Percentiles rank a stretch among this genome's conserved stretches.
These are phyloP conservation scores for Hanseniaspora mollemarum DNA, from an alignment of 805 yeast species.

Conservation along the genomic window DNA sequence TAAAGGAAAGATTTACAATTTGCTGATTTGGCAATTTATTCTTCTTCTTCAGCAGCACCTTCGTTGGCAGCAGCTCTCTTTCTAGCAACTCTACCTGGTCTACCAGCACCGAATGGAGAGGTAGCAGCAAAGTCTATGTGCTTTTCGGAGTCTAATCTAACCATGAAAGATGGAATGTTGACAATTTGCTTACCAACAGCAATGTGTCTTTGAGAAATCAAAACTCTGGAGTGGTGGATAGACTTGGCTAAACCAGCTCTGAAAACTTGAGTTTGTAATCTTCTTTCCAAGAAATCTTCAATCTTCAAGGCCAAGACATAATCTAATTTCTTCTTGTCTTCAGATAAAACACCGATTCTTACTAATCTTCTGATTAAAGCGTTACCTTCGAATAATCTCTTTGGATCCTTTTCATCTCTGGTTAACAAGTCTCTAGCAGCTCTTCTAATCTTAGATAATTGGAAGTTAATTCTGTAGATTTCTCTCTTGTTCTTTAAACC, in stretches of 20 bases:
- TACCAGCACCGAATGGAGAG: conserved; percentile 99
- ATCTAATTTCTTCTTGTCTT: conserved; percentile 99
- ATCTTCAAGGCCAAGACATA: conserved; percentile 95
- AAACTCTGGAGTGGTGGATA: conserved; percentile 98
- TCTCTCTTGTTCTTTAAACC: conserved; percentile 99
- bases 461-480: conserved; percentile 98
- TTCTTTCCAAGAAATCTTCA: conserved; percentile 99
- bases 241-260: conserved; percentile 99
- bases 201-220: conserved; percentile 97
- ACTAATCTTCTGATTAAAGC: conserved; percentile 99
- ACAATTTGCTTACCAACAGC: conserved; percentile 99
- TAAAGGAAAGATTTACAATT: not conserved
- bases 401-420: conserved; percentile 99
- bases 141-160: conserved; percentile 99
- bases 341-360: conserved; percentile 96
- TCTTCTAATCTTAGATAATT: conserved; percentile 98
- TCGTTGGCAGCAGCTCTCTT: conserved; percentile 55
- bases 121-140: conserved; percentile 98
- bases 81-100: conserved; percentile 99
- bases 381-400: conserved; percentile 99
- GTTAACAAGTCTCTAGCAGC: conserved; percentile 99
- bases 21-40: conserved; percentile 9
- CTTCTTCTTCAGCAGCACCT: conserved; percentile 61
- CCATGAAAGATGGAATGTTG: conserved; percentile 98
- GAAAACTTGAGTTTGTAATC: conserved; percentile 99